phyloP scores from a whole-genome alignment of 2,329 filamentous ascomycete species.

The Exophiala sp. region DNA sequence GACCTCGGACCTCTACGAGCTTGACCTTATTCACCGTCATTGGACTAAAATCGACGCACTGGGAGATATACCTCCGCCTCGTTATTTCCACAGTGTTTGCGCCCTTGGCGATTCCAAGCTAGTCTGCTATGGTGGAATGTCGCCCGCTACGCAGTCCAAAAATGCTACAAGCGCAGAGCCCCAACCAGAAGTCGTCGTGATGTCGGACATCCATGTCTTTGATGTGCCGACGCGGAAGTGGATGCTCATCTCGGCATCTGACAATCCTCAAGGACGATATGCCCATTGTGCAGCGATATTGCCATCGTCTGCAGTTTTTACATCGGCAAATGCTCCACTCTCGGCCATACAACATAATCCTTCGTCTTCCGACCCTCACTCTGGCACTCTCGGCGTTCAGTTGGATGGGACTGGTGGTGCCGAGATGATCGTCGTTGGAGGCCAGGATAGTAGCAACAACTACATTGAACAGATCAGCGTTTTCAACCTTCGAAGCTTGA shows the following conservation, averaged over 20 bases:
- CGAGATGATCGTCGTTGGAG: constrained; percentile 95
- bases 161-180: constrained; percentile 51
- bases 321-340: constrained; percentile 76
- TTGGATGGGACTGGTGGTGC: constrained; percentile 89
- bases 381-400: constrained; percentile 80
- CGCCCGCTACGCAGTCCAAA: constrained; percentile 54
- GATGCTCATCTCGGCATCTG: constrained; percentile 72
- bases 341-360: constrained; percentile 90
- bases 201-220: constrained; percentile 97
- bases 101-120: constrained; percentile 90
- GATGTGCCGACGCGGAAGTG: constrained; percentile 79
- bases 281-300: constrained; percentile 93
- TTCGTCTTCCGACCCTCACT: constrained; percentile 74
- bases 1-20: constrained; percentile 86
- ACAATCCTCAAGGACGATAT: constrained; percentile 88
- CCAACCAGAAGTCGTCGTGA: constrained; percentile 85
- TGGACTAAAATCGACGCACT: constrained; percentile 85
- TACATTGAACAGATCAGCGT: constrained; percentile 99
- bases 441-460: constrained; percentile 95
- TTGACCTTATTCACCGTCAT: constrained; percentile 85
- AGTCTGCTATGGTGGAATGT: constrained; percentile 98
- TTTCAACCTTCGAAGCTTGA: constrained; percentile 90
- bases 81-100: constrained; percentile 97
- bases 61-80: constrained; percentile 82
- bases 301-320: constrained; percentile 81